These are phyloP conservation scores for Ogataea siamensis DNA, from an alignment of 805 yeast species.

Conservation along the genomic window DNA sequence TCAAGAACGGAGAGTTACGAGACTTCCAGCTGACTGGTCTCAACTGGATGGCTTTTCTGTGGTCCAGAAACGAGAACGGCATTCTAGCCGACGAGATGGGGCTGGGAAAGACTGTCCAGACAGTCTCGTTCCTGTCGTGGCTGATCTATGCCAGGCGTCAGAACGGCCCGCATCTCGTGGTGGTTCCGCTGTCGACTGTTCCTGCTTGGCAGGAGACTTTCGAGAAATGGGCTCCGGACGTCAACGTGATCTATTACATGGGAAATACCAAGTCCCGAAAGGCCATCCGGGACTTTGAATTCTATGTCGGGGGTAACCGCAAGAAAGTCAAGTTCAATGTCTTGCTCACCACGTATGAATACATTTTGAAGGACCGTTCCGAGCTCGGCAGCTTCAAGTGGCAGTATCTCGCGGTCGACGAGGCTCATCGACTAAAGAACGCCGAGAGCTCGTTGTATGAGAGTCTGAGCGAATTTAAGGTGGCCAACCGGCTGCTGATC, in stretches of 20 bases:
- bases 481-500: constrained; percentile 78
- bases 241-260: constrained; percentile 87
- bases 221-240: constrained; percentile 96
- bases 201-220: constrained; percentile 99
- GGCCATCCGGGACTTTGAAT: constrained; percentile 80
- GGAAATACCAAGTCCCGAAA: constrained; percentile 88
- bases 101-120: constrained; percentile 95
- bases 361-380: constrained; percentile 81
- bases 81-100: constrained; percentile 99
- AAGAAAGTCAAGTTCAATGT: constrained; percentile 85
- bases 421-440: constrained; percentile 94
- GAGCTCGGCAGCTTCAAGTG: constrained; percentile 83
- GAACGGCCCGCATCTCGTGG: constrained; percentile 95
- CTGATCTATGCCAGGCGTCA: constrained; percentile 91
- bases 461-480: constrained; percentile 77
- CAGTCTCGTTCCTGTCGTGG: constrained; percentile 94
- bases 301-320: constrained; percentile 56
- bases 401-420: constrained; percentile 98
- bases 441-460: constrained; percentile 93
- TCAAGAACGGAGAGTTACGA: constrained; percentile 87
- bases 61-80: constrained; percentile 98
- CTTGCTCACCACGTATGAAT: constrained; percentile 93
- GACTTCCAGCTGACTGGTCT: constrained; percentile 98
- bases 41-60: constrained; percentile 98
- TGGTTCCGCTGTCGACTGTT: constrained; percentile 92